phyloP scores from a whole-genome alignment of 345 rosid genomes.

The Toxicodendron radicans region DNA sequence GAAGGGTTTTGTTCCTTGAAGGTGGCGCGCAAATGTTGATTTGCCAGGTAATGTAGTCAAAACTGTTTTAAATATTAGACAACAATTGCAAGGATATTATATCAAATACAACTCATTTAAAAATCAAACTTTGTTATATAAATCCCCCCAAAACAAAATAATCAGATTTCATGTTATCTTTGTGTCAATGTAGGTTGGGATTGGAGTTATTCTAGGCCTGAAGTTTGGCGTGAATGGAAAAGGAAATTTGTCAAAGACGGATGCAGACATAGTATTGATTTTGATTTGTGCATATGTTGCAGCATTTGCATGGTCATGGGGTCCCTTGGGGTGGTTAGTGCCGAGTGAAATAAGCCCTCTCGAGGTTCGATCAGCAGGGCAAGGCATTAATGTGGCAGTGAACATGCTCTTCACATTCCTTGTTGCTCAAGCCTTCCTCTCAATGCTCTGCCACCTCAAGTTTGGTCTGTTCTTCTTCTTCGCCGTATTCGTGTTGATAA shows the following conservation, averaged over 20 bases:
- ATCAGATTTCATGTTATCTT: too few species aligned
- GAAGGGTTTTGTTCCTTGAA: conserved; percentile 62
- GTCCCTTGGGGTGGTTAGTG: conserved; percentile 59
- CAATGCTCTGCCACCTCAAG: conserved; percentile 59
- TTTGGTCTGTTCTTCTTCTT: conserved; percentile 59
- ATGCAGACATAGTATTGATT: conserved; percentile 30
- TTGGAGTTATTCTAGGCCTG: conserved; percentile 30
- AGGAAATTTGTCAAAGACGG: conserved; percentile 21
- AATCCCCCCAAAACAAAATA: too few species aligned
- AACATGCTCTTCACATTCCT: conserved; percentile 61
- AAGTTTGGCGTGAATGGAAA: conserved; percentile 34
- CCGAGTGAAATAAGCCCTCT: conserved; percentile 53
- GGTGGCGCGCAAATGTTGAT: conserved; percentile 75
- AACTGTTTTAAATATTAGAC: too few species aligned
- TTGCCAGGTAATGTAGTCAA: conserved; percentile 48
- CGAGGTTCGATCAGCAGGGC: conserved; percentile 53
- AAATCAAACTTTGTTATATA: too few species aligned
- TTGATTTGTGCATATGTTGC: conserved; percentile 46
- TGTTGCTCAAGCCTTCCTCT: conserved; percentile 47
- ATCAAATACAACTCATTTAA: too few species aligned
- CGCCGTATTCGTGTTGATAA: conserved; percentile 32
- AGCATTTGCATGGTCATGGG: conserved; percentile 71
- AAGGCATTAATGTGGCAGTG: conserved; percentile 46
- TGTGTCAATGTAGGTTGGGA: conserved; percentile 8
- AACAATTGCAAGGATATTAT: too few species aligned